phyloP scores from a whole-genome alignment of 306 rosid species.

The Pachyrhizus erosus region DNA sequence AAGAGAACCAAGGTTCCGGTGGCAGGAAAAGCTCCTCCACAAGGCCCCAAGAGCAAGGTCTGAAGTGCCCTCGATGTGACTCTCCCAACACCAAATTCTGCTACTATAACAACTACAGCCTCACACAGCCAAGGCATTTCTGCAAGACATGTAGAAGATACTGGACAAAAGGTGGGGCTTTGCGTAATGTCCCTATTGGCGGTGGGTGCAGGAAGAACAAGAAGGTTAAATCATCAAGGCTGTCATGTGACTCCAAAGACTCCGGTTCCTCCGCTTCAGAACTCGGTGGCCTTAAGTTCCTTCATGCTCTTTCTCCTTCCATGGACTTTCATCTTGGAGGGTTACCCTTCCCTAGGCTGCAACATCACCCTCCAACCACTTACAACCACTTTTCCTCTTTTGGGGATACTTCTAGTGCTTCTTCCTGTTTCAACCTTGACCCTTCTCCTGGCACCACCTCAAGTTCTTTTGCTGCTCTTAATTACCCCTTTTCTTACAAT shows the following conservation, averaged over 20 bases:
- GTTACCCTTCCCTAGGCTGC: conserved; percentile 58
- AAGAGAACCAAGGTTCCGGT: conserved; percentile 45
- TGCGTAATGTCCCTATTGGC: conserved; percentile 89
- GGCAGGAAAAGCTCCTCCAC: conserved; percentile 48
- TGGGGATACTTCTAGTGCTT: conserved; percentile 46
- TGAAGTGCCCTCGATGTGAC: conserved; percentile 87
- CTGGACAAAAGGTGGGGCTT: conserved; percentile 97
- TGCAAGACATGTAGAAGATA: conserved; percentile 96
- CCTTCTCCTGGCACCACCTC: conserved; percentile 46
- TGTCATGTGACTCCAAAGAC: conserved; percentile 64
- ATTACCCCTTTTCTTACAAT: conserved; percentile 52
- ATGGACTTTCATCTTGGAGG: conserved; percentile 77
- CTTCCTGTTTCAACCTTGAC: conserved; percentile 55
- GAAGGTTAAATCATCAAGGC: conserved; percentile 66
- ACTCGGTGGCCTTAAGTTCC: conserved; percentile 70
- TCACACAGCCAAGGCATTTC: conserved; percentile 92
- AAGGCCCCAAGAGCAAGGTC: conserved; percentile 57
- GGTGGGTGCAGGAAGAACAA: conserved; percentile 97
- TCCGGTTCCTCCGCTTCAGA: conserved; percentile 55
- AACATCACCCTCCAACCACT: conserved; percentile 46
- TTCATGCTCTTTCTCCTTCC: conserved; percentile 65
- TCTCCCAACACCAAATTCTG: conserved; percentile 97
- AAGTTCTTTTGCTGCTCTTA: conserved; percentile 51
- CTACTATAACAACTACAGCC: conserved; percentile 97
- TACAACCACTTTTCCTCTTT: conserved; percentile 56